Evolutionary conservation across 306 rosid species (phyloP), one percentile per base, ranked within the genome.

Genomic region (Acacia confusa): DNA sequence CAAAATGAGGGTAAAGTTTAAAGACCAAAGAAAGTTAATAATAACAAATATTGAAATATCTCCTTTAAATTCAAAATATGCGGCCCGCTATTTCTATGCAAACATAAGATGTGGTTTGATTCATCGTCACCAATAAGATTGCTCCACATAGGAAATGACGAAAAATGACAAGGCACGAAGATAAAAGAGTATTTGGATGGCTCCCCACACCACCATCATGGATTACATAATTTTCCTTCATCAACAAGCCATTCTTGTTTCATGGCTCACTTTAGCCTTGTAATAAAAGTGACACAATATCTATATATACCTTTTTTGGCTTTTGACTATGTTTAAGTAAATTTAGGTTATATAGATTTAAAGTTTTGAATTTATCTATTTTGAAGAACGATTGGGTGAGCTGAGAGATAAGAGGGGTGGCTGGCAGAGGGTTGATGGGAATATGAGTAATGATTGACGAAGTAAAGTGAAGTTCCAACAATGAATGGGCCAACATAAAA

Each of bases 1-100:
- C 0, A 32, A 32, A 3, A 32, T 2, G 0, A 4, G 0, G 36
- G 0, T 32, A 4, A 32, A 32, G 0, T 32, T 2, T 0, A 2
- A 2, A 0, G 0, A 32, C 36, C 1, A 36, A 36, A 36, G 7
- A 36, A 6, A 36, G 6, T 36, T 36, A 14, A 45, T 14, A 4
- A 48, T 48, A 15, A 48, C 16, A 1, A 48, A 48, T 16, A 15
- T 48, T 48, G n/a, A 16, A 48, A 5, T 36, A 36, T 36, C 8
- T 7, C 40, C 40, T 6, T 44, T 44, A 52, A 52, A 52, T 1
- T 6, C 9, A 17, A 19, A 13, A 52, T 52, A 17, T 16, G 57
- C 22, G 17, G 22, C 22, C 2, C 0, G 6, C 57, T 5, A 17
- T 17, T 15, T 13, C 6, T 48, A 16, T 45, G 1, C 19, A 47